A percentile compares a stretch with the other conserved stretches of the same genome.
phyloP scores from a whole-genome alignment of 257 asterid species.

The Avicennia marina region DNA sequence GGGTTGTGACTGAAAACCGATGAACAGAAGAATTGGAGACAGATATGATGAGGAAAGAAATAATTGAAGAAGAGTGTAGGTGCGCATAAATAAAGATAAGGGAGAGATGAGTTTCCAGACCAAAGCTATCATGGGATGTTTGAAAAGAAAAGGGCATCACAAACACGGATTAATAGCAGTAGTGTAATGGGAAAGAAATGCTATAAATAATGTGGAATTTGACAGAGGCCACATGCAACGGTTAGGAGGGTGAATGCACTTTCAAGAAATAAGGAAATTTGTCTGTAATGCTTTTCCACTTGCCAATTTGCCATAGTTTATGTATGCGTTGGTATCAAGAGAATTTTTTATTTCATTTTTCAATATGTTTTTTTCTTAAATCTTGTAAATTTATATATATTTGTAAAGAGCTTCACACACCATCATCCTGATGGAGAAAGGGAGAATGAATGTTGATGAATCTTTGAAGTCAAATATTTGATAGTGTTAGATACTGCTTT shows the following conservation, averaged over 20 bases:
- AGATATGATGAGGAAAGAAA: conserved; percentile 19
- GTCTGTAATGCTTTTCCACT: conserved; percentile 28
- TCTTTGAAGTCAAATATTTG: no score
- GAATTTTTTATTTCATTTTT: background rate
- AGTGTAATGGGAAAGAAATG: background rate
- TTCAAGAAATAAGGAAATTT: conserved; percentile 18
- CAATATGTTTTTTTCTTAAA: background rate
- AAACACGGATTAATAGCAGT: no score
- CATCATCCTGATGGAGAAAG: no score
- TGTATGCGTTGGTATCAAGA: conserved; percentile 11
- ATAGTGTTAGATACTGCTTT: no score
- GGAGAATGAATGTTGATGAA: no score
- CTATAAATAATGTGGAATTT: background rate
- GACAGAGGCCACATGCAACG: conserved; percentile 31
- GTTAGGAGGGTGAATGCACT: conserved; percentile 21
- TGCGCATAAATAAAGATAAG: conserved; percentile 40
- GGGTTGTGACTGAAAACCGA: no score
- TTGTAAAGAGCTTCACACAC: no score
- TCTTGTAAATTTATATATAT: background rate
- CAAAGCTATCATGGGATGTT: conserved; percentile 59
- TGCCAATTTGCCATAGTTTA: background rate
- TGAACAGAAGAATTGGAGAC: conserved; percentile 1
- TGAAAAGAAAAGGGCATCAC: conserved; percentile 10
- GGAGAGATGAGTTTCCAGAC: conserved; percentile 30
- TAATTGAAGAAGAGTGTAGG: conserved; percentile 40